Evolutionary conservation across 192 early-diverging fungal genomes (phyloP).

Genomic region (Chytriomyces sp.): DNA sequence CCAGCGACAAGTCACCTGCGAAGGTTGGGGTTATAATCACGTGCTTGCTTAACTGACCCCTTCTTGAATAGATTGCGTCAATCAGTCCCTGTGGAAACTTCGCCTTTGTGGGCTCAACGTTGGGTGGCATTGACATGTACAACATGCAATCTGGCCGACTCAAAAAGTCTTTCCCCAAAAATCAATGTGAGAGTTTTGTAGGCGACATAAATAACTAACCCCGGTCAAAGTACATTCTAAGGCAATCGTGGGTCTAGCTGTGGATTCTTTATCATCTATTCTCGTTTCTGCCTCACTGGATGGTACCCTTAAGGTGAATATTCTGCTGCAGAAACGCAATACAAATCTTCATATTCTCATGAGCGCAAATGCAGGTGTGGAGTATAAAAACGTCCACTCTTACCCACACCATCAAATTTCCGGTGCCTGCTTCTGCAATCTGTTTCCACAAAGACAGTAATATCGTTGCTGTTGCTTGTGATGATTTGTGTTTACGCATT

Average conservation of each 20-base stretch:
- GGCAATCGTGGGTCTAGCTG: slow-evolving; percentile 74
- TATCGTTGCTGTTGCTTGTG: slow-evolving; percentile 78
- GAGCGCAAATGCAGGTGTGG: slow-evolving; percentile 66
- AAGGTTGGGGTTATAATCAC: slow-evolving; percentile 43
- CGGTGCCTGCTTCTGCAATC: slow-evolving; percentile 65
- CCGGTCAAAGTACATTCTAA: slow-evolving; percentile 68
- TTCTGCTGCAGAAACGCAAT: neutral
- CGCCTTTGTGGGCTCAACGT: slow-evolving; percentile 79
- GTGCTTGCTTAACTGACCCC: slow-evolving; percentile 21
- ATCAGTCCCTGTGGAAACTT: slow-evolving; percentile 93
- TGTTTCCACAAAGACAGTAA: slow-evolving; percentile 71
- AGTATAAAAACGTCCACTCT: slow-evolving; percentile 72
- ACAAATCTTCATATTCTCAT: neutral
- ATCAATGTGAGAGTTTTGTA: slow-evolving; percentile 14
- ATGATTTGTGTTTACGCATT: slow-evolving; percentile 87
- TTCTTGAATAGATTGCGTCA: slow-evolving; percentile 38
- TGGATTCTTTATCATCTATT: slow-evolving; percentile 72
- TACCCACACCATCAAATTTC: slow-evolving; percentile 65
- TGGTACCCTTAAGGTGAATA: slow-evolving; percentile 69
- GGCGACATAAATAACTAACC: neutral
- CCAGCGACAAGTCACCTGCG: slow-evolving; percentile 62
- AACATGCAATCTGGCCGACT: slow-evolving; percentile 93
- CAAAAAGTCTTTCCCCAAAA: slow-evolving; percentile 67
- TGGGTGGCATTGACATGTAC: slow-evolving; percentile 83
- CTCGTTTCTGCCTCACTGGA: slow-evolving; percentile 81